Base-by-base conservation (phyloP, 805 yeast species). In the Nakazawaea anatomiae region DNA sequence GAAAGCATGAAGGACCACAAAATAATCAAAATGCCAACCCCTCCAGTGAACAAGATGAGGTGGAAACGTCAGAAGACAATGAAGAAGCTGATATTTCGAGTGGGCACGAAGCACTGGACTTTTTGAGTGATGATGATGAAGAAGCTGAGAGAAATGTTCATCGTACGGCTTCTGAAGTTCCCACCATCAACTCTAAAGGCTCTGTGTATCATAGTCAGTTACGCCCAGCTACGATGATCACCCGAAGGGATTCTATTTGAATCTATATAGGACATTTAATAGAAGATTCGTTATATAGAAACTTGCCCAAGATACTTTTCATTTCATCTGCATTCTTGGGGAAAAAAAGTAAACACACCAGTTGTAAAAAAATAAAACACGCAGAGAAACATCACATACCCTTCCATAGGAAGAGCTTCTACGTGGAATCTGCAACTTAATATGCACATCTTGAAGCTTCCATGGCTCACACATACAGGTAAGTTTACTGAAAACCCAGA, bases 401-500 rank as follows among this genome's bases (percentile, higher is more conserved):
- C 25, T 18, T 18, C 25, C 25, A n/a, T 38, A 38, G 40, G 14
- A 38, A 38, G 14, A 8, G 14, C 10, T 12, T 39, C n/a, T 8
- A 12, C 9, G 42, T 14, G 32, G 25, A 8, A 41, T 8, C 12
- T 6, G 12, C 30, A 29, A n/a, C 9, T 12, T n/a, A 27, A 36
- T 28, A 85, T 85, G 92, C 78, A 78, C 58, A 71, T 85, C 30
- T 60, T 83, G 18, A 83, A 83, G 67, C 82, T 86, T 9, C 83
- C 88, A 34, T 85, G 92, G 92, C 75, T 86, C 52, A 73, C 72
- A 42, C 91, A 83, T 57, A 68, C 68, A 30, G 78, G 78, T 73
- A 58, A 14, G 75, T 57, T 2, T 10, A 12, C 5, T 25, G 18
- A 6, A 11, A 40, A 7, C 14, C 12, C 27, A 9, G 4, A 6